Base-by-base conservation (phyloP, 768 basidiomycete genomes). In the Pholiota microspora region DNA sequence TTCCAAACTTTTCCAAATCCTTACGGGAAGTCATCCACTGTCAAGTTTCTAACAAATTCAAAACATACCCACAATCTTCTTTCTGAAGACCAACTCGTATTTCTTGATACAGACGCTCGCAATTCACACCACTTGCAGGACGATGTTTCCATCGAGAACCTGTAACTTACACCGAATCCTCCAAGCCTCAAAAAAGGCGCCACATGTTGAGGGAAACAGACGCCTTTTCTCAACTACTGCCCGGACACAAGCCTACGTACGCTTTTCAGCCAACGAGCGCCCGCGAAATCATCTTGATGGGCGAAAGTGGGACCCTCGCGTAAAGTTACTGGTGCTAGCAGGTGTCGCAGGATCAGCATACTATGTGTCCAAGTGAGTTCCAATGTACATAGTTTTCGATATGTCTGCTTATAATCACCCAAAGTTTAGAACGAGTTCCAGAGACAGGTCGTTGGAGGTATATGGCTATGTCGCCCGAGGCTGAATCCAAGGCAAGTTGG, bases 391-490 rank as follows among this genome's bases (percentile, higher is more conserved):
- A 13, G 40, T n/a, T 7, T 29, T 42, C 16, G 5, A 31, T 16
- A 9, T 40, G n/a, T 34, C 46, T 53, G 34, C n/a, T 38, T 49
- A 10, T 7, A n/a, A 18, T n/a, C 4, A 15, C 8, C 35, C 28
- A 12, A 58, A 94, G 92, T 63, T 75, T 95, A 24, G 94, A 98
- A 66, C 78, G 82, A 64, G 89, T 93, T 0, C 85, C 89, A 2
- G 88, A 94, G 65, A 95, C 92, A 0, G 92, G 93, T 0, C 73
- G 95, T 53, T 88, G 87, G 81, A 72, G 95, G 18, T 97, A 95
- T 67, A 96, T 98, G 82, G 88, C 90, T 64, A 77, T 86, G 2
- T 78, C 78, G 36, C 77, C 78, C 0, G 73, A 75, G 49, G 70
- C 68, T 24, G 91, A 94, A 70, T 73, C 78, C 7, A 65, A 72